These are phyloP conservation scores for Cystobasidium slooffiae DNA, from an alignment of 1,284 basidiomycete genomes.

Conservation along the genomic window DNA sequence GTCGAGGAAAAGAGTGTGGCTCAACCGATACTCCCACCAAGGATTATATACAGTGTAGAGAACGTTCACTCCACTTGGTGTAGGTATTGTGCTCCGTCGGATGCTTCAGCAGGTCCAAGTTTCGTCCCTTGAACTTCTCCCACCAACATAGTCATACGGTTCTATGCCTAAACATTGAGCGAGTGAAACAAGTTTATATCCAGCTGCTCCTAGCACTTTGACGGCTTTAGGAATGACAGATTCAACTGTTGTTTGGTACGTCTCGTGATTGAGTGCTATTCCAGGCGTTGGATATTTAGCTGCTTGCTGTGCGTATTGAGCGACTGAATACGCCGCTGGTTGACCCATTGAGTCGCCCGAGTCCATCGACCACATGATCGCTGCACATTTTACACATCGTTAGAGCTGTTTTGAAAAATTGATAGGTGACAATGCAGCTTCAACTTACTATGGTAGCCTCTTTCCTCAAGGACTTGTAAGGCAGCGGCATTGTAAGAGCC, in stretches of 20 bases:
- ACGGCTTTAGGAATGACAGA: slow-evolving; percentile 43
- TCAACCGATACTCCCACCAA: too few relatives aligned
- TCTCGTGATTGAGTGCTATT: slow-evolving; percentile 43
- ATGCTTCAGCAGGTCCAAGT: slow-evolving; percentile 19
- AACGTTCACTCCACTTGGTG: too few relatives aligned
- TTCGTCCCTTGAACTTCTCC: slow-evolving; percentile 6
- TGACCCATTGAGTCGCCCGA: slow-evolving; percentile 39
- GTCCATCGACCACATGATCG: slow-evolving; percentile 42
- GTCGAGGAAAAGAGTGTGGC: too few relatives aligned
- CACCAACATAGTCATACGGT: slow-evolving; percentile 32
- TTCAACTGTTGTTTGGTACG: slow-evolving; percentile 11
- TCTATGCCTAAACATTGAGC: slow-evolving; percentile 49
- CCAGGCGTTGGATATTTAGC: slow-evolving; percentile 31
- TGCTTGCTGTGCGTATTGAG: slow-evolving; percentile 26
- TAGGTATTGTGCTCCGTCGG: too few relatives aligned
- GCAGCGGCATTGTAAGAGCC: slow-evolving; percentile 46
- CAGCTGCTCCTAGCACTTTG: slow-evolving; percentile 44
- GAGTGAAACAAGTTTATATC: slow-evolving; percentile 50
- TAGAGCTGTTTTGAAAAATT: slow-evolving; percentile 41
- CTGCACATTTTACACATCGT: neutral
- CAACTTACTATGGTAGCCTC: slow-evolving; percentile 51
- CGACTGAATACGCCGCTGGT: neutral
- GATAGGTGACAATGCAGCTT: slow-evolving; percentile 47
- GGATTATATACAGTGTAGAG: too few relatives aligned
- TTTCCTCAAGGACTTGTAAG: slow-evolving; percentile 48